phyloP scores from a whole-genome alignment of 257 asterid species.

The Solanum pimpinellifolium region DNA sequence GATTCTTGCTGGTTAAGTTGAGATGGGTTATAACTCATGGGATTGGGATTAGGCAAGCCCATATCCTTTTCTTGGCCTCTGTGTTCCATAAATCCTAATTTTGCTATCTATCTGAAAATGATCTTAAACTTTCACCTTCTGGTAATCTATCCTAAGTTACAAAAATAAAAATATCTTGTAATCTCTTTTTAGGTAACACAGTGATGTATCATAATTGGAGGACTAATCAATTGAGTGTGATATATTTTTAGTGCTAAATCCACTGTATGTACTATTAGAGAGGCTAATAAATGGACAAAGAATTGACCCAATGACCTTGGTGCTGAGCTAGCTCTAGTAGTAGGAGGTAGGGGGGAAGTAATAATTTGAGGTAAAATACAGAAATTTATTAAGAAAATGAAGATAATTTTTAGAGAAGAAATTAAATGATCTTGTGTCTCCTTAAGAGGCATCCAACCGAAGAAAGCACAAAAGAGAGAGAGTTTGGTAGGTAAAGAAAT shows the following conservation, averaged over 20 bases:
- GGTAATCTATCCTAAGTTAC: neutral
- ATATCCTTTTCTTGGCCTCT: slow-evolving; percentile 23
- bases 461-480: neutral
- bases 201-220: neutral
- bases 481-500: neutral
- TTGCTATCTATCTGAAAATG: neutral
- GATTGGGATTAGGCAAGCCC: slow-evolving; percentile 16
- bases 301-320: neutral
- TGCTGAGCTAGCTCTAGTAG: neutral
- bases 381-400: neutral
- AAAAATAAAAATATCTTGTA: neutral
- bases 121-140: neutral
- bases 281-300: neutral
- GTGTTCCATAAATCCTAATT: slow-evolving; percentile 28
- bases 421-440: neutral
- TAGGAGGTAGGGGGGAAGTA: neutral
- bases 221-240: slow-evolving; percentile 10
- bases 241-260: slow-evolving; percentile 25
- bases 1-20: slow-evolving; percentile 9
- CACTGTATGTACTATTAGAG: slow-evolving; percentile 5
- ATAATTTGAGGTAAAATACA: neutral
- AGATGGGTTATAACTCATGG: slow-evolving; percentile 11
- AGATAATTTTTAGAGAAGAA: neutral
- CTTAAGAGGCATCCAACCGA: neutral
- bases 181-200: neutral